Evolutionary conservation across 306 rosid genomes (phyloP), one percentile per base, ranked within the genome.

Genomic region (Vigna hirtella): DNA sequence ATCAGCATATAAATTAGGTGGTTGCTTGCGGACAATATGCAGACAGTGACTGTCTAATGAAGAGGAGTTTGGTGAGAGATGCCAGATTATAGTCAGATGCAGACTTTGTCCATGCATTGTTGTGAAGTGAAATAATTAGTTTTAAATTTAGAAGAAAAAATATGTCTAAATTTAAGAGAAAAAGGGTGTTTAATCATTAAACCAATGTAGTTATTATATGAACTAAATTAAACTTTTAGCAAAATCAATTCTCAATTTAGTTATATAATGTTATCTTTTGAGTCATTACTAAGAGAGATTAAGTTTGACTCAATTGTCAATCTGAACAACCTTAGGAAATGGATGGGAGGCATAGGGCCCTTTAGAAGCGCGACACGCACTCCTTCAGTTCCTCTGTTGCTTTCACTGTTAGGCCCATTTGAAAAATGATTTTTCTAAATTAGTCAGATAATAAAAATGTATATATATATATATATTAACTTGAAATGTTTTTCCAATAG

Each of bases 21-120:
- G 76, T 72, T 79, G 66, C 43, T 72, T 82, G 83, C 6, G 32
- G 52, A 73, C 32, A 45, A 42, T 24, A 70, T 73, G 38, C n/a
- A 10, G 48, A 24, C 56, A 66, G 28, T 74, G 66, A 75, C 65
- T 42, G 28, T 22, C 20, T 18, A 65, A 53, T 32, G 34, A 72
- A 72, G 76, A 53, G 47, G 49, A 70, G 83, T 82, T 79, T 76
- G 86, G 86, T 72, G 79, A 66, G 57, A 12, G 58, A 49, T 78
- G 73, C 45, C 65, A 68, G 65, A 38, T 69, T 70, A 53, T 34
- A 48, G 58, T 73, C 66, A 36, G 55, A 81, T 55, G 43, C 13
- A 11, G 3, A 58, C 55, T 16, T 22, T 12, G 57, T 57, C 47
- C 78, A 52, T 61, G 17, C 78, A 74, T 22, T 12, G 34, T 40